Conservation (phyloP, 2,329 filamentous ascomycete genomes). For the Trichocomaceae sp. region DNA sequence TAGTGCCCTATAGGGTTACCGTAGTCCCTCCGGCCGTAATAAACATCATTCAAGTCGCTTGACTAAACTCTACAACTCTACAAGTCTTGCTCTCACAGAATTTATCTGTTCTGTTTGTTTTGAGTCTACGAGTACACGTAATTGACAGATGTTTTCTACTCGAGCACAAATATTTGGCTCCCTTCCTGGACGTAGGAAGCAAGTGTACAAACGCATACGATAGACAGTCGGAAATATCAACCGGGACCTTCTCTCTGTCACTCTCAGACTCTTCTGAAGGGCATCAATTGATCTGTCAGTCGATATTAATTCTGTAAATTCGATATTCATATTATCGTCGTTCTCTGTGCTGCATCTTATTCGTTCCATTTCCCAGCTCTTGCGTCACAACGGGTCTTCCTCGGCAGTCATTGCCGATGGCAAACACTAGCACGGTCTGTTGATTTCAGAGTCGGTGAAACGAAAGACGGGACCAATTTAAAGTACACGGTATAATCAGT, state of each 20-base stretch:
- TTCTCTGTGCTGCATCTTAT: not conserved
- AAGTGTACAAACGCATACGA: too few relatives aligned
- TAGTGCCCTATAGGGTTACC: too few relatives aligned
- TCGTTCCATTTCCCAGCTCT: not conserved
- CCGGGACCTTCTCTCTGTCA: not conserved
- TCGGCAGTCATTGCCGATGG: slow-evolving; percentile 9
- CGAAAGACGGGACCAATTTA: not conserved
- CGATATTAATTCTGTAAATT: not conserved
- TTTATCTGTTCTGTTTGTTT: too few relatives aligned
- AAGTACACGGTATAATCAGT: not conserved
- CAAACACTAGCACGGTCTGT: not conserved
- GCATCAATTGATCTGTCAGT: not conserved
- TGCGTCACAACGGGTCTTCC: slow-evolving; percentile 8
- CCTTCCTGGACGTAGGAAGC: too few relatives aligned
- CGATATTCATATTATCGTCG: not conserved
- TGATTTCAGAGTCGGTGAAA: not conserved
- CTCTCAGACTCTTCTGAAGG: not conserved
- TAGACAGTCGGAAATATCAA: too few relatives aligned
- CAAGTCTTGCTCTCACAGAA: too few relatives aligned
- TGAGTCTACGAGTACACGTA: too few relatives aligned
- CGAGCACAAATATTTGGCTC: too few relatives aligned
- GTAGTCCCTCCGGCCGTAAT: too few relatives aligned
- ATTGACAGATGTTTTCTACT: too few relatives aligned
- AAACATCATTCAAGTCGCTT: too few relatives aligned
- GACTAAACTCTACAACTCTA: too few relatives aligned